Evolutionary conservation across 2,329 filamentous ascomycete genomes (phyloP).

Genomic region (Aspergillus sp.): DNA sequence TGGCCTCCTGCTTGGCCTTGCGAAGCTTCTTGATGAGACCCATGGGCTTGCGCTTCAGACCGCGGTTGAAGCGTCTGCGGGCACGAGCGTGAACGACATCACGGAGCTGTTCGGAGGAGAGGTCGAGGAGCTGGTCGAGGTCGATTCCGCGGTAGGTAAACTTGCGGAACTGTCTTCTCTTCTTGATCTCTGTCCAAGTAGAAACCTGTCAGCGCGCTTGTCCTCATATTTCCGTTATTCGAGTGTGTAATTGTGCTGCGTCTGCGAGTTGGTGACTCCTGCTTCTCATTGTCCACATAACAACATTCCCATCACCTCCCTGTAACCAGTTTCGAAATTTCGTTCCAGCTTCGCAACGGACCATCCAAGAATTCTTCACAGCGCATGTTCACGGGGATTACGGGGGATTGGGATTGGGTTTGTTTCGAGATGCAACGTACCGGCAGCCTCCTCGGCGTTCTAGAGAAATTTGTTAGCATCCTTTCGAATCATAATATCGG

Average conservation of each 20-base stretch:
- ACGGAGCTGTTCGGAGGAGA: constrained; percentile 96
- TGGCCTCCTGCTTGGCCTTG: constrained; percentile 98
- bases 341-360: constrained; percentile 3
- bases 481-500: constrained; percentile 18
- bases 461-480: constrained; percentile 46
- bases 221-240: constrained; percentile 10
- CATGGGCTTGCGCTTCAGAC: constrained; percentile 99
- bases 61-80: constrained; percentile 98
- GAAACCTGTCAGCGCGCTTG: constrained; percentile 31
- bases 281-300: not conserved
- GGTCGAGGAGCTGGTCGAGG: constrained; percentile 99
- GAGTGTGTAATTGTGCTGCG: constrained; percentile 2
- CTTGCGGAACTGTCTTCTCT: constrained; percentile 99
- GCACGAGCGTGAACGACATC: constrained; percentile 99
- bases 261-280: constrained; percentile 1
- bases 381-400: constrained; percentile 4
- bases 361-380: constrained; percentile 1
- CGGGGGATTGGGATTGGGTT: constrained; percentile 12
- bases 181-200: constrained; percentile 80
- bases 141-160: constrained; percentile 99
- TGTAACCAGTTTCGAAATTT: constrained; percentile 16
- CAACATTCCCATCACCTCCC: constrained; percentile 10
- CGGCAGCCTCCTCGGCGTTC: constrained; percentile 96
- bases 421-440: constrained; percentile 47
- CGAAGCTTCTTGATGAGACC: constrained; percentile 99